Evolutionary conservation across 2,329 filamentous ascomycete species (phyloP).

Genomic region (Zarea fungicola): DNA sequence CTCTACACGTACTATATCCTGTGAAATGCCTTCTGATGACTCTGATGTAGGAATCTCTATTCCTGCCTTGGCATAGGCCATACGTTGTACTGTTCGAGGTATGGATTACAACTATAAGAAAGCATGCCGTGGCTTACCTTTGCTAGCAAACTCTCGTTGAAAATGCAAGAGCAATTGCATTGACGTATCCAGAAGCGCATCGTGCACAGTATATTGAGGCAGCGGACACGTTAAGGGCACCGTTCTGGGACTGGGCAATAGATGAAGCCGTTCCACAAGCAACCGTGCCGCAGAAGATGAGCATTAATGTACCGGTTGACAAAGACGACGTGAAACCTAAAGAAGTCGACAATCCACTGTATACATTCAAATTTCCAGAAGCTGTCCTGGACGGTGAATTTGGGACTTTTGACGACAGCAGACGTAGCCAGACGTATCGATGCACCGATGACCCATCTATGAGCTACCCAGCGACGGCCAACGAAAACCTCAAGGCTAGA

Average conservation of each 20-base stretch:
- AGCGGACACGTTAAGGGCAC: slow-evolving; percentile 41
- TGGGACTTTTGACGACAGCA: slow-evolving; percentile 26
- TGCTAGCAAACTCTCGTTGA: slow-evolving; percentile 47
- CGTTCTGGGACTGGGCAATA: slow-evolving; percentile 52
- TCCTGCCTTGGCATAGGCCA: slow-evolving; percentile 52
- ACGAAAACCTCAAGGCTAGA: slow-evolving; percentile 25
- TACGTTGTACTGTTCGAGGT: slow-evolving; percentile 52
- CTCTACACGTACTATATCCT: too few relatives aligned
- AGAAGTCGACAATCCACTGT: slow-evolving; percentile 47
- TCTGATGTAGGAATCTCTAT: slow-evolving; percentile 39
- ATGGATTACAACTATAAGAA: background rate
- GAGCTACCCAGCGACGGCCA: slow-evolving; percentile 36
- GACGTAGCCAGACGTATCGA: slow-evolving; percentile 34
- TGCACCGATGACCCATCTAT: slow-evolving; percentile 28
- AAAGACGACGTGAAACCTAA: slow-evolving; percentile 25
- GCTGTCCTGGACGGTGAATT: slow-evolving; percentile 33
- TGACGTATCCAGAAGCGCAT: slow-evolving; percentile 33
- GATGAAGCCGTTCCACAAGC: slow-evolving; percentile 38
- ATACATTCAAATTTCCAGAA: slow-evolving; percentile 44
- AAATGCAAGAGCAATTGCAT: slow-evolving; percentile 42
- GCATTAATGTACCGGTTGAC: slow-evolving; percentile 37
- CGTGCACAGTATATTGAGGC: slow-evolving; percentile 36
- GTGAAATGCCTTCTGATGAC: slow-evolving; percentile 15
- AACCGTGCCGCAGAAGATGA: slow-evolving; percentile 30
- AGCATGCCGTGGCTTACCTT: slow-evolving; percentile 11